Conservation (phyloP, 176 grass and related monocot genomes). For the Thinopyrum elongatum region DNA sequence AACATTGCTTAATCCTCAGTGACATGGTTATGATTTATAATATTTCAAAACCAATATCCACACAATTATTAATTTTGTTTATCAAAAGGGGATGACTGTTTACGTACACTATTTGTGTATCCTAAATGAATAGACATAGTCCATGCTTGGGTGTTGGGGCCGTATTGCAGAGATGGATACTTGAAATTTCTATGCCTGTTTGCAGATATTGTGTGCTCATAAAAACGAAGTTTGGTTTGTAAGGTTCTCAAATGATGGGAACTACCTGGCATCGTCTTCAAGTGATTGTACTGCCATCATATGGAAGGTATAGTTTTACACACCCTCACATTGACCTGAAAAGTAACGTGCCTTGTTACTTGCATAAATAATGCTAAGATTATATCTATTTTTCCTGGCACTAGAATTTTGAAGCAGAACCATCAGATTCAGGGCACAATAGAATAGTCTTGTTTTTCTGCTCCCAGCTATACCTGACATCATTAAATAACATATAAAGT, state of each 20-base stretch:
- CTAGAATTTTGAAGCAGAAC: slow-evolving; percentile 11
- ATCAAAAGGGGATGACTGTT: neutral
- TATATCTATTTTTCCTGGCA: slow-evolving; percentile 12
- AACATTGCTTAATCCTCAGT: neutral
- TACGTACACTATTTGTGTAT: slow-evolving; percentile 21
- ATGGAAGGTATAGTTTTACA: slow-evolving; percentile 67
- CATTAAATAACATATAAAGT: neutral
- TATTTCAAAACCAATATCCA: slow-evolving; percentile 14
- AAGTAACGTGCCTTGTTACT: slow-evolving; percentile 6
- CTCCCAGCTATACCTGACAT: neutral
- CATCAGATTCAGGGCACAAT: neutral
- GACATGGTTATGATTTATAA: neutral
- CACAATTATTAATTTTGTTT: neutral
- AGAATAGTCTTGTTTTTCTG: neutral
- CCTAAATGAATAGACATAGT: slow-evolving; percentile 19
- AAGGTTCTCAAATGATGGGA: slow-evolving; percentile 95
- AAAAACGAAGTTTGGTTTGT: slow-evolving; percentile 99
- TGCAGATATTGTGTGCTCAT: slow-evolving; percentile 91
- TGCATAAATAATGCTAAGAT: slow-evolving; percentile 15
- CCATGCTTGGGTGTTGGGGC: slow-evolving; percentile 26
- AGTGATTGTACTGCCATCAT: slow-evolving; percentile 94
- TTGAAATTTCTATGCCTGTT: slow-evolving; percentile 48
- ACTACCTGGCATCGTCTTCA: slow-evolving; percentile 87
- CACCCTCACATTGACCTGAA: neutral
- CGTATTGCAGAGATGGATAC: slow-evolving; percentile 27